phyloP scores from a whole-genome alignment of 2,329 filamentous ascomycete species.

The Raffaelea ambrosiae region DNA sequence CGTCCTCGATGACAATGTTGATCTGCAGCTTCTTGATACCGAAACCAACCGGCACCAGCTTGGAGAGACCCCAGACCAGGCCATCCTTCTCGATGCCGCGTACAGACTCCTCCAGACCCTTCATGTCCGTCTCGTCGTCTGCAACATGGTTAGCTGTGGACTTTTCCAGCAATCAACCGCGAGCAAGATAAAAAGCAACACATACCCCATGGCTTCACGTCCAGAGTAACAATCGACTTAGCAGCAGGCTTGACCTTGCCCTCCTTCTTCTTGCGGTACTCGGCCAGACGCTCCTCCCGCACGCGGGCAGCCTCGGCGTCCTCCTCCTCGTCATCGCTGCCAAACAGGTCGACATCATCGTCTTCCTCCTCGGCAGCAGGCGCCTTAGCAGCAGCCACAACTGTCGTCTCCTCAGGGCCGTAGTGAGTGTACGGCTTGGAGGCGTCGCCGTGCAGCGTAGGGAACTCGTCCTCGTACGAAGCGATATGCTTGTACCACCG shows the following conservation, averaged over 20 bases:
- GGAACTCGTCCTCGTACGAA: constrained; percentile 87
- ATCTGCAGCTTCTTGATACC: constrained; percentile 99
- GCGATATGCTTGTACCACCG: constrained; percentile 99
- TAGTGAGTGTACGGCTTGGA: constrained; percentile 84
- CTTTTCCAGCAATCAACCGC: too few relatives aligned
- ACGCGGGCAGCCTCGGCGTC: constrained; percentile 76
- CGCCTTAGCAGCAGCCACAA: constrained; percentile 80
- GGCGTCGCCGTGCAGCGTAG: constrained; percentile 81
- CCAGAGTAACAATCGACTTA: constrained; percentile 92
- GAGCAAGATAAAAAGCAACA: too few relatives aligned
- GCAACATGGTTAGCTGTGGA: constrained; percentile 1
- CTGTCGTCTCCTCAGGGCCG: constrained; percentile 72
- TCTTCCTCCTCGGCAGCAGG: constrained; percentile 64
- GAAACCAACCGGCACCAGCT: constrained; percentile 85
- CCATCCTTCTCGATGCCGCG: constrained; percentile 83
- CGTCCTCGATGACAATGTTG: constrained; percentile 94
- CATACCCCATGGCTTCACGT: constrained; percentile 99
- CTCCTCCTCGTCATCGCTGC: constrained; percentile 88
- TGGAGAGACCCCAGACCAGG: constrained; percentile 90
- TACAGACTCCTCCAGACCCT: constrained; percentile 69
- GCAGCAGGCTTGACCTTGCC: constrained; percentile 83
- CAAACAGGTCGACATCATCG: constrained; percentile 88
- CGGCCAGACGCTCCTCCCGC: constrained; percentile 82
- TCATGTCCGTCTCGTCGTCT: constrained; percentile 94
- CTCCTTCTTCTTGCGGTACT: constrained; percentile 97